These are phyloP conservation scores for Boletus vermiculosoides DNA, from an alignment of 768 basidiomycete genomes.

Conservation along the genomic window DNA sequence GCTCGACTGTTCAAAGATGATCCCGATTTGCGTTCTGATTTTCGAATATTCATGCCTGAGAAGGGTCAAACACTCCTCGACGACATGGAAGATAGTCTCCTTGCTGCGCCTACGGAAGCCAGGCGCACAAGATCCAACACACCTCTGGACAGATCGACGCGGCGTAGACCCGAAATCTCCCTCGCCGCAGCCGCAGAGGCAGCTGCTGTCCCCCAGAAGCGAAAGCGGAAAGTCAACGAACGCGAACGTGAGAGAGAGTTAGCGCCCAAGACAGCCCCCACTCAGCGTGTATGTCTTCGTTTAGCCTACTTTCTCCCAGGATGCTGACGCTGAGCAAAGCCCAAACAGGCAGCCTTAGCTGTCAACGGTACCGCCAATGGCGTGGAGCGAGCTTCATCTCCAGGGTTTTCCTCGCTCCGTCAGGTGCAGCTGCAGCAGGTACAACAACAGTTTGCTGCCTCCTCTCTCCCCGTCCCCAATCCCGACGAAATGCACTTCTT, in stretches of 20 bases:
- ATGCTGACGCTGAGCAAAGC: constrained; percentile 14
- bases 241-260: constrained; percentile 38
- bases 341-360: constrained; percentile 21
- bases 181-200: constrained; percentile 36
- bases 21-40: constrained; percentile 70
- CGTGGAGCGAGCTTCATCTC: constrained; percentile 24
- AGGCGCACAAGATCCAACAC: constrained; percentile 38
- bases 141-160: constrained; percentile 36
- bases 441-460: constrained; percentile 19
- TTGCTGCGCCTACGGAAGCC: constrained; percentile 25
- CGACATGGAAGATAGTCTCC: constrained; percentile 36
- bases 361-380: constrained; percentile 21
- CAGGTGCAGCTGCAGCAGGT: constrained; percentile 26
- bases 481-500: constrained; percentile 82
- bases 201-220: constrained; percentile 57
- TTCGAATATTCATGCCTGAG: constrained; percentile 73
- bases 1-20: constrained; percentile 71
- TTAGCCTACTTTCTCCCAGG: background rate
- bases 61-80: constrained; percentile 50
- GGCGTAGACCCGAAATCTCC: constrained; percentile 49
- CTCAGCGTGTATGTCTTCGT: constrained; percentile 26
- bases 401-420: constrained; percentile 21
- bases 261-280: constrained; percentile 20
- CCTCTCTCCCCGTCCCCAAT: constrained; percentile 19
- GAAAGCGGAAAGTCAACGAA: constrained; percentile 62